Conservation (phyloP, 2,329 filamentous ascomycete genomes). For the Penicillium sp. region DNA sequence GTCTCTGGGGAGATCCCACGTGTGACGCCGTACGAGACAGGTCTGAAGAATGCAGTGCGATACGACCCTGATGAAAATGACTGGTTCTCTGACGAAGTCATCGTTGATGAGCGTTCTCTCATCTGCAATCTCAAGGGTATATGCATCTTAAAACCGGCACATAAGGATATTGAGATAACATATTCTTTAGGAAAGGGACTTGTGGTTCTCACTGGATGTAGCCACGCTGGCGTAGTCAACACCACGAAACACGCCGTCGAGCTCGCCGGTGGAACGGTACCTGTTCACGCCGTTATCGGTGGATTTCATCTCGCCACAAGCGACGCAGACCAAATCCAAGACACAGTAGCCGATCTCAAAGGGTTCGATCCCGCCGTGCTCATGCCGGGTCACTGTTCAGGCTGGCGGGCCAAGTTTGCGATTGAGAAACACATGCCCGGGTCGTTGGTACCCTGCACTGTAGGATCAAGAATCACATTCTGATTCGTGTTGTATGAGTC, state of each 20-base stretch:
- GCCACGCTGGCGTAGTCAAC: constrained; percentile 56
- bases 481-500: constrained; percentile 14
- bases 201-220: constrained; percentile 56
- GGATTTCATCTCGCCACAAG: constrained; percentile 55
- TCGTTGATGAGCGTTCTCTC: constrained; percentile 54
- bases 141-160: not conserved
- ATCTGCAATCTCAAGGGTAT: constrained; percentile 53
- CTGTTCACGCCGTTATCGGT: constrained; percentile 52
- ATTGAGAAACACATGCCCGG: constrained; percentile 54
- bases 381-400: constrained; percentile 56
- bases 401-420: constrained; percentile 54
- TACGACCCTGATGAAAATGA: constrained; percentile 39
- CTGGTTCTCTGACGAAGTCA: constrained; percentile 51
- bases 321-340: constrained; percentile 43
- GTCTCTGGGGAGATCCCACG: constrained; percentile 55
- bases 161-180: not conserved
- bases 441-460: constrained; percentile 50
- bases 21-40: constrained; percentile 49
- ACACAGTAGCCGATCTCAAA: constrained; percentile 50
- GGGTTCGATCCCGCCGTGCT: constrained; percentile 48
- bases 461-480: constrained; percentile 46
- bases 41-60: constrained; percentile 46
- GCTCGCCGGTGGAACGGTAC: constrained; percentile 35
- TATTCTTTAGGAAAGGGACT: constrained; percentile 46
- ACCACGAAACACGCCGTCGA: constrained; percentile 47